Conservation (phyloP, 176 grass and related monocot genomes). For the Neostapfia colusana region DNA sequence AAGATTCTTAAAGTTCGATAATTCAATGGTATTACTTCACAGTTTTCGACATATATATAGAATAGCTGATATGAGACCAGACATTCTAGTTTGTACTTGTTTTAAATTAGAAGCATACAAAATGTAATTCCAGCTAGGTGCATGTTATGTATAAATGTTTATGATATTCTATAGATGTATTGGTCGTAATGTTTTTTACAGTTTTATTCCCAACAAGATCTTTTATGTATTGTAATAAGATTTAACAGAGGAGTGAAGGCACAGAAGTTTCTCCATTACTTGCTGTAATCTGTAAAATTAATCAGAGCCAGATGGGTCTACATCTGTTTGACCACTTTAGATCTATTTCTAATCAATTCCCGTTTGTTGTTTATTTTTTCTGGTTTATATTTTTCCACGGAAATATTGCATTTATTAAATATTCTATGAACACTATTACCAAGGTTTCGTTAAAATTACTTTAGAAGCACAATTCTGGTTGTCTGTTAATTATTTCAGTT, state of each 20-base stretch:
- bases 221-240: constrained; percentile 53
- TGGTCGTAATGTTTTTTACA: constrained; percentile 23
- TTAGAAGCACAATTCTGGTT: too few species aligned
- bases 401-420: too few species aligned
- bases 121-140: constrained; percentile 33
- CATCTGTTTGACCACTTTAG: too few species aligned
- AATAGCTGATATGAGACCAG: constrained; percentile 31
- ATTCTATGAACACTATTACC: neutral
- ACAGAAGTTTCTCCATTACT: constrained; percentile 31
- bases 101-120: constrained; percentile 23
- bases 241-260: constrained; percentile 35
- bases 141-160: neutral
- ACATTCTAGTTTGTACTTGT: constrained; percentile 41
- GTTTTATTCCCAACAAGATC: constrained; percentile 32
- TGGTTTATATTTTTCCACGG: too few species aligned
- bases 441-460: too few species aligned
- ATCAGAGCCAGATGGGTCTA: too few species aligned
- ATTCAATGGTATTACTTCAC: constrained; percentile 26
- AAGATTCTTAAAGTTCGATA: constrained; percentile 24
- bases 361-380: too few species aligned
- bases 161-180: neutral
- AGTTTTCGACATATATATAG: constrained; percentile 32
- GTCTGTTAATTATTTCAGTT: neutral
- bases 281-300: too few species aligned
- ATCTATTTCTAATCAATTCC: too few species aligned